Evolutionary conservation across 306 rosid genomes (phyloP).

Genomic region (Quercus suber): DNA sequence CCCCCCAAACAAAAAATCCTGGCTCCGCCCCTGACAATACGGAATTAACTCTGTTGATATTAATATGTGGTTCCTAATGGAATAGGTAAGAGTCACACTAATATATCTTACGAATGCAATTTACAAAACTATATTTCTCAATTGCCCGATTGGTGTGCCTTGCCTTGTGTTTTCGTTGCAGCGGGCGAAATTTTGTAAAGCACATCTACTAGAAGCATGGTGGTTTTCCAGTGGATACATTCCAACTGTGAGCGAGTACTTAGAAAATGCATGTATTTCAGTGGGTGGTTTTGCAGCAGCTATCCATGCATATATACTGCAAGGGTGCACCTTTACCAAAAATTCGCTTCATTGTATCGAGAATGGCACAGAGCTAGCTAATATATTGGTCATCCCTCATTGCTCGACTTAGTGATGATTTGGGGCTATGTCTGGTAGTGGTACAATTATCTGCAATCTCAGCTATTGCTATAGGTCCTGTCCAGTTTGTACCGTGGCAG

Average conservation of each 20-base stretch:
- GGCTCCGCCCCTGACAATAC: no score
- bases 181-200: conserved; percentile 28
- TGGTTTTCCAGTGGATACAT: conserved; percentile 20
- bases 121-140: no score
- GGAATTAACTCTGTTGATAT: no score
- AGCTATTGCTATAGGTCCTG: no score
- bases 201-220: conserved; percentile 31
- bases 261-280: conserved; percentile 23
- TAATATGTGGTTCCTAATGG: no score
- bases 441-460: not conserved
- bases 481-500: no score
- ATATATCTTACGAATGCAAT: not conserved
- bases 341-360: not conserved
- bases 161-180: not conserved
- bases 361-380: conserved; percentile 18
- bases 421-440: conserved; percentile 17
- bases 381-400: conserved; percentile 25
- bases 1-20: no score
- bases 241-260: conserved; percentile 24
- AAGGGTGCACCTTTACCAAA: not conserved
- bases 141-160: not conserved
- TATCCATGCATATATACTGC: conserved; percentile 19
- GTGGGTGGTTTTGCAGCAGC: conserved; percentile 30
- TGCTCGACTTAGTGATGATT: conserved; percentile 24
- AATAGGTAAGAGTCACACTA: not conserved